phyloP scores from a whole-genome alignment of 441 rosid species.

The Gossypium laxum region DNA sequence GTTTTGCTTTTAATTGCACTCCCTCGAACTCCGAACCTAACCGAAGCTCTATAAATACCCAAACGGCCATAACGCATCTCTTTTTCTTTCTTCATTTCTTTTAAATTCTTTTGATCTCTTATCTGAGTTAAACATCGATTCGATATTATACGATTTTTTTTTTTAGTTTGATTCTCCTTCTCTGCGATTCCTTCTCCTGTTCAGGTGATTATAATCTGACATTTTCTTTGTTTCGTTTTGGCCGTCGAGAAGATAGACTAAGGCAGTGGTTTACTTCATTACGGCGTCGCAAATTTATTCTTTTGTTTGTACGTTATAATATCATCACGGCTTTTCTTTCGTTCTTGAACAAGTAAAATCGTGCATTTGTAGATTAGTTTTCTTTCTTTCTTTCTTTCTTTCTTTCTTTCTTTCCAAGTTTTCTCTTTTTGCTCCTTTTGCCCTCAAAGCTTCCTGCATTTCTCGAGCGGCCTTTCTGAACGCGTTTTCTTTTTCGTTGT shows the following conservation, averaged over 20 bases:
- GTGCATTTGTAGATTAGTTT: neutral
- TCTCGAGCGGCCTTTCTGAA: conserved; percentile 6
- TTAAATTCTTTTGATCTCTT: neutral
- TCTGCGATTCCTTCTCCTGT: conserved; percentile 21
- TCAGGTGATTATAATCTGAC: neutral
- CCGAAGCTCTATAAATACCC: conserved; percentile 25
- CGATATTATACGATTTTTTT: conserved; percentile 7
- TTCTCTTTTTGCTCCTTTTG: neutral
- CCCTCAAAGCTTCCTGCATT: conserved; percentile 11
- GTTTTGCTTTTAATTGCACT: conserved; percentile 13
- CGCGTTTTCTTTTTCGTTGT: neutral
- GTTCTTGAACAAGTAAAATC: conserved; percentile 1
- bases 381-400: neutral
- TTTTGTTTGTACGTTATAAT: neutral
- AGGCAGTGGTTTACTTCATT: neutral
- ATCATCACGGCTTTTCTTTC: neutral
- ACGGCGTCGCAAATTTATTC: neutral
- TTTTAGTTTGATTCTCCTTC: conserved; percentile 25
- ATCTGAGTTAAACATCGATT: conserved; percentile 13
- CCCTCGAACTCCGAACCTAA: conserved; percentile 9
- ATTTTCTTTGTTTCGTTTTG: conserved; percentile 3
- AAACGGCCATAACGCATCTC: neutral
- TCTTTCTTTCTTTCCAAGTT: neutral
- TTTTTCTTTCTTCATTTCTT: neutral
- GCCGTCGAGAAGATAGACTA: conserved; percentile 21